These are phyloP conservation scores for Fusarium redolens DNA, from an alignment of 2,329 filamentous ascomycete species.

Conservation along the genomic window DNA sequence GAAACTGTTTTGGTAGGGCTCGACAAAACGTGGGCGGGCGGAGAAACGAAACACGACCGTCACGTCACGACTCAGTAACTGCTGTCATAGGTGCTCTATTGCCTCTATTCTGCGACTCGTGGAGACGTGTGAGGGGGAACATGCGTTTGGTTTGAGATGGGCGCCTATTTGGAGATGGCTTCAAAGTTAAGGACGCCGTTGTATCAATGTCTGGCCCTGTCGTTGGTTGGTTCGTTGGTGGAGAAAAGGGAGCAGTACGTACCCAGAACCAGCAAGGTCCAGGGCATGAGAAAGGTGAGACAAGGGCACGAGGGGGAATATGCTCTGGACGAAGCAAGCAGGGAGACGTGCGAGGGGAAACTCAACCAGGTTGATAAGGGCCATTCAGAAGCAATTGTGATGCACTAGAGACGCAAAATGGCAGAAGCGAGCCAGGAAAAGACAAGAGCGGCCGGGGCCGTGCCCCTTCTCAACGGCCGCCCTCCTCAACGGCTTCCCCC, in stretches of 20 bases:
- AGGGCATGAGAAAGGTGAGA: slow-evolving; percentile 32
- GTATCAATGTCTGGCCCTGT: slow-evolving; percentile 41
- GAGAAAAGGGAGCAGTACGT: slow-evolving; percentile 23
- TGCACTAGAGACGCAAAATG: slow-evolving; percentile 32
- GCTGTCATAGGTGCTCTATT: slow-evolving; percentile 1
- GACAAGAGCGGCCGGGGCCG: slow-evolving; percentile 44
- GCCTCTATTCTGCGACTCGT: slow-evolving; percentile 19
- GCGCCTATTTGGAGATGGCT: slow-evolving; percentile 41
- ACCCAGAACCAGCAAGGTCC: slow-evolving; percentile 34
- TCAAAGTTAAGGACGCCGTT: slow-evolving; percentile 39
- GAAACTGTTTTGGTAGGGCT: not conserved
- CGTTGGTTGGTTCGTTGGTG: slow-evolving; percentile 43
- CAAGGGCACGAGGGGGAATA: slow-evolving; percentile 39
- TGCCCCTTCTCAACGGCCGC: slow-evolving; percentile 46
- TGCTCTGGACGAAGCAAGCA: slow-evolving; percentile 34
- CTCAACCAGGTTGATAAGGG: slow-evolving; percentile 5
- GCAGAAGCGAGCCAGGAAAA: slow-evolving; percentile 40
- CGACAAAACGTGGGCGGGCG: not conserved
- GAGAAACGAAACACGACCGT: slow-evolving; percentile 22
- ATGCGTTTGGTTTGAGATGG: slow-evolving; percentile 25
- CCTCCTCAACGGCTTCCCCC: slow-evolving; percentile 43
- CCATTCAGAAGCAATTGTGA: slow-evolving; percentile 26
- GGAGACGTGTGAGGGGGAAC: slow-evolving; percentile 21
- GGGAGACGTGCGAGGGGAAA: slow-evolving; percentile 31
- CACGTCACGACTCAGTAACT: slow-evolving; percentile 32